phyloP scores from a whole-genome alignment of 352 stramenopile species.

The Phytophthora cajani region DNA sequence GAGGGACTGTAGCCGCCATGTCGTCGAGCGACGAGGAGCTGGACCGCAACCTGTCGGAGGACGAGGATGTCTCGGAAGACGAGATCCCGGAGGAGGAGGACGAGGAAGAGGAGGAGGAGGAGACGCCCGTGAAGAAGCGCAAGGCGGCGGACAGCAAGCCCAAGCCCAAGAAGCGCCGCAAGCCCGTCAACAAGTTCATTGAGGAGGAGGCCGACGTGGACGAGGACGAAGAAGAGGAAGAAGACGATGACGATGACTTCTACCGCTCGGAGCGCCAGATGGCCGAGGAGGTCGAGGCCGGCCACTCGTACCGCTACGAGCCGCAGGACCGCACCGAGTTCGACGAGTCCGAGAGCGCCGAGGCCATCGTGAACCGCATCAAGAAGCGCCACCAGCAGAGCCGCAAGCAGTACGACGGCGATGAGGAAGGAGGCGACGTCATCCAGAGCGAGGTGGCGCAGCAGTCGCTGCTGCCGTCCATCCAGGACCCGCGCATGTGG shows the following conservation, averaged over 20 bases:
- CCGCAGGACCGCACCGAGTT: slow-evolving; percentile 75
- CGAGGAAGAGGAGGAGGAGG: slow-evolving; percentile 63
- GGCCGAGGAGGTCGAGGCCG: slow-evolving; percentile 75
- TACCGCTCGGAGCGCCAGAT: slow-evolving; percentile 80
- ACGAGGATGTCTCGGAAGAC: slow-evolving; percentile 77
- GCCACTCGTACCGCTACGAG: slow-evolving; percentile 77
- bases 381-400: slow-evolving; percentile 90
- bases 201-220: slow-evolving; percentile 89
- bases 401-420: slow-evolving; percentile 84
- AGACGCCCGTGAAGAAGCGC: slow-evolving; percentile 76
- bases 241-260: slow-evolving; percentile 85
- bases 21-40: slow-evolving; percentile 90
- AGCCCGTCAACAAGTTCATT: slow-evolving; percentile 90
- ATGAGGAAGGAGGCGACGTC: slow-evolving; percentile 84
- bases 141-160: slow-evolving; percentile 69
- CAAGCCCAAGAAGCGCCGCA: slow-evolving; percentile 88
- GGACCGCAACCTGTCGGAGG: slow-evolving; percentile 85
- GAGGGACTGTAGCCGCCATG: slow-evolving; percentile 43
- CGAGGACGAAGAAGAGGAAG: slow-evolving; percentile 87
- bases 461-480: slow-evolving; percentile 87
- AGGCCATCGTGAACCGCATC: slow-evolving; percentile 88
- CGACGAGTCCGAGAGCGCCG: slow-evolving; percentile 82
- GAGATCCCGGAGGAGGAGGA: slow-evolving; percentile 81
- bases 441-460: slow-evolving; percentile 89
- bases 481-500: slow-evolving; percentile 90